Percentiles rank a stretch among this genome's conserved stretches.
Conservation (phyloP, 108 stramenopile species). For the Discostella stelligeroides region DNA sequence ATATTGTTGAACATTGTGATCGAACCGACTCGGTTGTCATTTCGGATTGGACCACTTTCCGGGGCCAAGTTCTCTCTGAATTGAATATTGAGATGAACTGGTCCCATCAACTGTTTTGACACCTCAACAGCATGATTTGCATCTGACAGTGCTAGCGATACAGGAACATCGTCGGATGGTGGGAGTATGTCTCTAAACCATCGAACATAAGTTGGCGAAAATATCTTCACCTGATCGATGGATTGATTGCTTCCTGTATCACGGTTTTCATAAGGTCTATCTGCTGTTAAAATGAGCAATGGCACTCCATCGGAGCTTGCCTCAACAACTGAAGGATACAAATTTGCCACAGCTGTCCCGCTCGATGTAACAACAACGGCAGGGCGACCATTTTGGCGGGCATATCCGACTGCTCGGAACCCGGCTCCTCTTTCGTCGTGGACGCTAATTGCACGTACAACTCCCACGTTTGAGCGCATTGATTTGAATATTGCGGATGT, state of each 20-base stretch:
- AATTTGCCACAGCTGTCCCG: conserved; percentile 93
- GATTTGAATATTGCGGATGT: conserved; percentile 77
- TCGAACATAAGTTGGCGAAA: conserved; percentile 74
- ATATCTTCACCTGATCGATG: conserved; percentile 87
- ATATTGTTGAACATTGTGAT: conserved; percentile 59
- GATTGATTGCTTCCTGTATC: conserved; percentile 94
- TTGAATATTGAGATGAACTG: conserved; percentile 94
- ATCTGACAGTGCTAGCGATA: conserved; percentile 79
- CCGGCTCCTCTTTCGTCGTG: conserved; percentile 95
- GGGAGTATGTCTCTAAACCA: conserved; percentile 90
- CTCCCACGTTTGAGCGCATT: conserved; percentile 63
- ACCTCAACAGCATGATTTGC: conserved; percentile 79
- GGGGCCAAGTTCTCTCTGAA: conserved; percentile 95
- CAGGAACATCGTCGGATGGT: conserved; percentile 82
- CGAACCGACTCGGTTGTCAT: conserved; percentile 63
- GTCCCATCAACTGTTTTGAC: conserved; percentile 62
- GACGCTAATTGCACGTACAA: conserved; percentile 70
- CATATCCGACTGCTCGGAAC: conserved; percentile 91
- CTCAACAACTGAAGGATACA: conserved; percentile 90
- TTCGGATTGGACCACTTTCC: conserved; percentile 82
- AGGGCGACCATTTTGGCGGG: conserved; percentile 66
- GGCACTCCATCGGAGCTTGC: conserved; percentile 83
- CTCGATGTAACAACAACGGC: conserved; percentile 90
- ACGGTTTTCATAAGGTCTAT: conserved; percentile 90
- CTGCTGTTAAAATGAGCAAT: conserved; percentile 87